These are phyloP conservation scores for Psilocybe sp. DNA, from an alignment of 768 basidiomycete genomes.

Conservation along the genomic window DNA sequence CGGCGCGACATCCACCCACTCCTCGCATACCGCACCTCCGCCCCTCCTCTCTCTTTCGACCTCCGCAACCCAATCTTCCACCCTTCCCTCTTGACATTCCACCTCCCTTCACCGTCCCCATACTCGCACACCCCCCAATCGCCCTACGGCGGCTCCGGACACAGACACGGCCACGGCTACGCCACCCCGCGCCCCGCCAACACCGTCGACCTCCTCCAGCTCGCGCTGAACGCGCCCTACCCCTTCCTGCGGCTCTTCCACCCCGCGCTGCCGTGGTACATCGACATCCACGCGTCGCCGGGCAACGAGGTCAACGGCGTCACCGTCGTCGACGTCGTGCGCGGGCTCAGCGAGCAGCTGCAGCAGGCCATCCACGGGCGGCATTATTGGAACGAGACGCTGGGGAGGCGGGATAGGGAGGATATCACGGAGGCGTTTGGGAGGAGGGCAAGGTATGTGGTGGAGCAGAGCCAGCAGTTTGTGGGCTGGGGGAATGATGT, in stretches of 20 bases:
- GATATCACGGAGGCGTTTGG: constrained; percentile 43
- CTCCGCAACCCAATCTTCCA: constrained; percentile 31
- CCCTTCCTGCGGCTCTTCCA: constrained; percentile 55
- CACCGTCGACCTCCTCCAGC: constrained; percentile 49
- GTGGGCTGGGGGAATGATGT: too few relatives aligned
- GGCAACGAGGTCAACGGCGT: constrained; percentile 54
- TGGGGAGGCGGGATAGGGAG: constrained; percentile 43
- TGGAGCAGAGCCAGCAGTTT: not conserved
- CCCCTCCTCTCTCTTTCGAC: constrained; percentile 46
- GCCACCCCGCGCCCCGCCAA: constrained; percentile 31
- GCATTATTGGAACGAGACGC: constrained; percentile 60
- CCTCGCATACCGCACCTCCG: constrained; percentile 22
- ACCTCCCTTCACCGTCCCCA: constrained; percentile 39
- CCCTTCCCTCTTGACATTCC: constrained; percentile 22
- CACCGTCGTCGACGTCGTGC: constrained; percentile 54
- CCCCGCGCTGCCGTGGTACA: constrained; percentile 61
- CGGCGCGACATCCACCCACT: constrained; percentile 29
- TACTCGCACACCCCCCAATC: constrained; percentile 20
- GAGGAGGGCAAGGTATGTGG: constrained; percentile 22
- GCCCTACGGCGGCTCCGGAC: too few relatives aligned
- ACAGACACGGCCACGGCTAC: too few relatives aligned
- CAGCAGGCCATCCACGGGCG: constrained; percentile 40
- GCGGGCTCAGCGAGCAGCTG: constrained; percentile 42
- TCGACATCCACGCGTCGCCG: constrained; percentile 48
- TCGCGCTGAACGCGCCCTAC: constrained; percentile 50